A percentile compares a stretch with the other conserved stretches of the same genome.
phyloP scores from a whole-genome alignment of 305 asterid species.

The Rubia occidens region DNA sequence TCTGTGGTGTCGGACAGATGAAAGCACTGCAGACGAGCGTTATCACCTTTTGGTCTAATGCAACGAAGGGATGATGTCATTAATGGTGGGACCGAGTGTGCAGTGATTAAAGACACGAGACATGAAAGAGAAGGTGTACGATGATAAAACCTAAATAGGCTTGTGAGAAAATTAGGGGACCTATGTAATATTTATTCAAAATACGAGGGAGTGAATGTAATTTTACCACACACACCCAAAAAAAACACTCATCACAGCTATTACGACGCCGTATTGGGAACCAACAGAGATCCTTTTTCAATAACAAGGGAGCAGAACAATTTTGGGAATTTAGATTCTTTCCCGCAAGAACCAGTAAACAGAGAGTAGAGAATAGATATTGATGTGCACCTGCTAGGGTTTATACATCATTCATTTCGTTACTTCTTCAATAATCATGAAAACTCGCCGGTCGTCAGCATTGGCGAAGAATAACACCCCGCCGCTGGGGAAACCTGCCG shows the following conservation, averaged over 20 bases:
- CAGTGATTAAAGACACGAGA: too few species aligned
- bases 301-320: neutral
- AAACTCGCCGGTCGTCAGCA: slow-evolving; percentile 16
- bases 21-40: too few species aligned
- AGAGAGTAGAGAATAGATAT: neutral
- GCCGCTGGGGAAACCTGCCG: slow-evolving; percentile 27
- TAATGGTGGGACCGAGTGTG: too few species aligned
- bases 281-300: neutral
- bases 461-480: slow-evolving; percentile 18
- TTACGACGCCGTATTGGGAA: neutral
- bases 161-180: neutral
- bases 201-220: neutral
- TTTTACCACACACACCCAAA: neutral
- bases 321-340: neutral
- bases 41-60: too few species aligned
- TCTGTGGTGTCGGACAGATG: too few species aligned
- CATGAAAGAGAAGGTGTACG: neutral
- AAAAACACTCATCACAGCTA: neutral
- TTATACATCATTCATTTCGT: neutral
- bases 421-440: slow-evolving; percentile 10
- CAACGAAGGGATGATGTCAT: too few species aligned
- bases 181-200: neutral
- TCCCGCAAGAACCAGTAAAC: neutral
- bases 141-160: neutral
- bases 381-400: slow-evolving; percentile 5